These are phyloP conservation scores for Pichia paraexigua DNA, from an alignment of 805 yeast species.

Conservation along the genomic window DNA sequence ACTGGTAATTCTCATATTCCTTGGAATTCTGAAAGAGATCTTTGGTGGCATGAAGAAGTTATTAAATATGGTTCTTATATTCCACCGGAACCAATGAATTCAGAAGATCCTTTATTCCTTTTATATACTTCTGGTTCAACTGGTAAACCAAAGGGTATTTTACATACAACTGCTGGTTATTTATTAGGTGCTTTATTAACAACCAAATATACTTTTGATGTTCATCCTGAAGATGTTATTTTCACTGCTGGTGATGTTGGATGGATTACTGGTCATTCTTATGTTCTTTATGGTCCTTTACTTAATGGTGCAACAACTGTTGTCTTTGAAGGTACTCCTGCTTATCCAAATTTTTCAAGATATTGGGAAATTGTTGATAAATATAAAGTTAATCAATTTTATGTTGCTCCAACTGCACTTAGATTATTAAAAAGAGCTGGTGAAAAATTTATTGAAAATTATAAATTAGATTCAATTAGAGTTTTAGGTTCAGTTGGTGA, in stretches of 20 bases:
- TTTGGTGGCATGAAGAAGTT: conserved; percentile 70
- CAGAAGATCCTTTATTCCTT: conserved; percentile 79
- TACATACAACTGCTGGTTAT: conserved; percentile 76
- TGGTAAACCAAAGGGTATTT: conserved; percentile 84
- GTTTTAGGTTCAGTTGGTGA: conserved; percentile 79
- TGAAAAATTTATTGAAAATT: conserved; percentile 49
- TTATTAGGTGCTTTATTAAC: conserved; percentile 66
- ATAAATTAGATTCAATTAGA: conserved; percentile 58
- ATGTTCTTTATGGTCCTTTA: conserved; percentile 76
- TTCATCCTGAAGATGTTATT: conserved; percentile 63
- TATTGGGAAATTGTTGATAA: conserved; percentile 72
- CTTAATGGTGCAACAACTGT: conserved; percentile 69
- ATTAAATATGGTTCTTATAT: conserved; percentile 57
- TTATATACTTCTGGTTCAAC: conserved; percentile 84
- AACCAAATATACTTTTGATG: conserved; percentile 69
- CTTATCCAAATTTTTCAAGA: conserved; percentile 72
- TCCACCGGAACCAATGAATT: conserved; percentile 65
- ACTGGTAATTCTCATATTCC: conserved; percentile 54
- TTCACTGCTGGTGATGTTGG: conserved; percentile 90
- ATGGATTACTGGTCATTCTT: conserved; percentile 87
- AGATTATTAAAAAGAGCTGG: conserved; percentile 73
- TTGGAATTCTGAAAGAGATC: conserved; percentile 51
- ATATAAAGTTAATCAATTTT: conserved; percentile 68
- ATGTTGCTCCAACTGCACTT: conserved; percentile 80
- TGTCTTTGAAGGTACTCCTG: conserved; percentile 83